phyloP scores from a whole-genome alignment of 208 protist species.

The Leishmania lainsoni region DNA sequence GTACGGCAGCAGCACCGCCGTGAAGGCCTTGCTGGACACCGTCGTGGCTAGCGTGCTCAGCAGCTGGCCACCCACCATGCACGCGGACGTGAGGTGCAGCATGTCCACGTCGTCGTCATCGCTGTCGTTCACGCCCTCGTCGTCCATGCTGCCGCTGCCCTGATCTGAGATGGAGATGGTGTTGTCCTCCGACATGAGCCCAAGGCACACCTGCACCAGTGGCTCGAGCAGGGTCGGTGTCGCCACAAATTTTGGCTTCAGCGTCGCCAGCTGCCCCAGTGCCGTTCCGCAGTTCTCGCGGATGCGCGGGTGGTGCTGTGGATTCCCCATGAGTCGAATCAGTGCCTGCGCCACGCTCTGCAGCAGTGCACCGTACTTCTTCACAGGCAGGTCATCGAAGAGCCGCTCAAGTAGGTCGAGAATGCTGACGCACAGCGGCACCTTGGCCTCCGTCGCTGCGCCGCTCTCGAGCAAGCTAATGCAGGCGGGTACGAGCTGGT shows the following conservation, averaged over 20 bases:
- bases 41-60: conserved; percentile 60
- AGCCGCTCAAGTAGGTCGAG: conserved; percentile 78
- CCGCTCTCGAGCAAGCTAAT: conserved; percentile 43
- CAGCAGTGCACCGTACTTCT: conserved; percentile 46
- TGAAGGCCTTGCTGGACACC: conserved; percentile 63
- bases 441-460: conserved; percentile 27
- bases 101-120: conserved; percentile 51
- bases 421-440: conserved; percentile 56
- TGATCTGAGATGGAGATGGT: conserved; percentile 64
- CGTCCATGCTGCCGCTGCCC: conserved; percentile 33
- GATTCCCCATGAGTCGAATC: conserved; percentile 41
- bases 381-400: conserved; percentile 48
- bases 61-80: conserved; percentile 69
- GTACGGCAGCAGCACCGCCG: conserved; percentile 58
- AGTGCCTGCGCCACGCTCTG: conserved; percentile 37
- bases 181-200: conserved; percentile 77
- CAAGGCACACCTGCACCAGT: conserved; percentile 58
- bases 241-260: conserved; percentile 72
- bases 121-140: conserved; percentile 33
- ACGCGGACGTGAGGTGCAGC: conserved; percentile 64
- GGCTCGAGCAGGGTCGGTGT: conserved; percentile 52
- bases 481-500: conserved; percentile 42
- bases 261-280: conserved; percentile 51
- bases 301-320: conserved; percentile 40
- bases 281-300: conserved; percentile 56